Evolutionary conservation across 2,329 filamentous ascomycete species (phyloP).

Genomic region (Hypoxylon sp.): DNA sequence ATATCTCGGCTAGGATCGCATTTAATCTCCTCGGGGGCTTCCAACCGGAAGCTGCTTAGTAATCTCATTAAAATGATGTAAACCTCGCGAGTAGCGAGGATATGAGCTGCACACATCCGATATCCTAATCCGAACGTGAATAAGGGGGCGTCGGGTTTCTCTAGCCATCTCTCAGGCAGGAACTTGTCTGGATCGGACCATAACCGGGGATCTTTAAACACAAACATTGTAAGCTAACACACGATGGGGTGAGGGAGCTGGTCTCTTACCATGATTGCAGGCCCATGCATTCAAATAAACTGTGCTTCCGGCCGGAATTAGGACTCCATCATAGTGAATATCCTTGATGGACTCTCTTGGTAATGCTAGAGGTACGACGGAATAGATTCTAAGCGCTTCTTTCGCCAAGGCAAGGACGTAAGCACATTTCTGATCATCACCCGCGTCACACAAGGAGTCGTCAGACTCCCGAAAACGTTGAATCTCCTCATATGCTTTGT

Average conservation of each 20-base stretch:
- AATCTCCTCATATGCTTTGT: slow-evolving; percentile 78
- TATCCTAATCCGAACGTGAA: slow-evolving; percentile 53
- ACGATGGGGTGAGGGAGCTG: not conserved
- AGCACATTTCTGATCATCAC: slow-evolving; percentile 82
- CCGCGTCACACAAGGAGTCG: slow-evolving; percentile 78
- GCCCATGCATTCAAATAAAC: slow-evolving; percentile 76
- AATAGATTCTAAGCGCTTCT: slow-evolving; percentile 83
- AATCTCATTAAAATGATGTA: slow-evolving; percentile 54
- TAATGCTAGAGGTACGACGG: slow-evolving; percentile 83
- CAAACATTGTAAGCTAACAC: slow-evolving; percentile 6
- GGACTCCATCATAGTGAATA: slow-evolving; percentile 76
- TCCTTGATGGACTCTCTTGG: slow-evolving; percentile 80
- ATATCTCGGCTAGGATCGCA: slow-evolving; percentile 52
- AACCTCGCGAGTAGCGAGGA: slow-evolving; percentile 51
- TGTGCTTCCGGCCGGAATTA: slow-evolving; percentile 81
- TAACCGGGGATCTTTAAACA: slow-evolving; percentile 45
- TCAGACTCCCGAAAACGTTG: slow-evolving; percentile 56
- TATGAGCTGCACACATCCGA: slow-evolving; percentile 52
- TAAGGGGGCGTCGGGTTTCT: slow-evolving; percentile 48
- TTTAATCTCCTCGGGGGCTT: slow-evolving; percentile 42
- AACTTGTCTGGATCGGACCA: slow-evolving; percentile 50
- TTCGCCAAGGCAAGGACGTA: slow-evolving; percentile 85
- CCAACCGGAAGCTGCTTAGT: slow-evolving; percentile 49
- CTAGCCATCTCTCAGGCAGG: slow-evolving; percentile 49
- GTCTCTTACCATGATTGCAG: slow-evolving; percentile 49